phyloP scores from a whole-genome alignment of 2,329 filamentous ascomycete species.

The Ophiostoma himal-ulmi region DNA sequence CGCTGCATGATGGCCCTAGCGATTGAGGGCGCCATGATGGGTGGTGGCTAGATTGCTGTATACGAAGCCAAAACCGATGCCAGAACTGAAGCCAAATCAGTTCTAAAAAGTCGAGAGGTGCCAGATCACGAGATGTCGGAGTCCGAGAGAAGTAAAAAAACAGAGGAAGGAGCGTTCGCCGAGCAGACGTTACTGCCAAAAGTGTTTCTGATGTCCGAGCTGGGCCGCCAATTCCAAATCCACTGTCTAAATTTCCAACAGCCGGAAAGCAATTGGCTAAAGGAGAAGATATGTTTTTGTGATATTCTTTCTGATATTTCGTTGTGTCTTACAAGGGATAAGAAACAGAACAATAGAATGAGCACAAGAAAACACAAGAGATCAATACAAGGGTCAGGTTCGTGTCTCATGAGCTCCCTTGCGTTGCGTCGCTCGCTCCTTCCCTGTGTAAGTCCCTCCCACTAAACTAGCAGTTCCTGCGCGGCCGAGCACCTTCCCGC shows the following conservation, averaged over 20 bases:
- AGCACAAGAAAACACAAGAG: not conserved
- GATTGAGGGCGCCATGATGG: constrained; percentile 16
- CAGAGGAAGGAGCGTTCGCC: constrained; percentile 11
- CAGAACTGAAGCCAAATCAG: not conserved
- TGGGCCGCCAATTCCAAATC: not conserved
- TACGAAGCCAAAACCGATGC: not conserved
- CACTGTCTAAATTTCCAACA: not conserved
- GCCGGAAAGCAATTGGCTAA: not conserved
- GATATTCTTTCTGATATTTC: not conserved
- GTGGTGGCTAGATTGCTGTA: not conserved
- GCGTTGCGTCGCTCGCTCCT: not conserved
- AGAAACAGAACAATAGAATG: not conserved
- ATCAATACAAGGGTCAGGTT: not conserved
- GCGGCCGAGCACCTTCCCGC: constrained; percentile 1
- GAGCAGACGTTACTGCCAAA: not conserved
- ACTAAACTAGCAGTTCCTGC: not conserved
- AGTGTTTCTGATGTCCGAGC: constrained; percentile 1
- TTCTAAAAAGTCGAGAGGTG: not conserved
- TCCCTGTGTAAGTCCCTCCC: constrained; percentile 7
- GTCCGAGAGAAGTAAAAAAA: not conserved
- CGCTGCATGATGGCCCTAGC: constrained; percentile 36
- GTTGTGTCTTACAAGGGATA: not conserved
- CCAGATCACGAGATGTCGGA: not conserved
- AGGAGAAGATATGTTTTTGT: not conserved
- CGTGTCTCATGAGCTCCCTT: constrained; percentile 11